Conservation (phyloP, 352 stramenopile genomes). For the Phytophthora vignae region DNA sequence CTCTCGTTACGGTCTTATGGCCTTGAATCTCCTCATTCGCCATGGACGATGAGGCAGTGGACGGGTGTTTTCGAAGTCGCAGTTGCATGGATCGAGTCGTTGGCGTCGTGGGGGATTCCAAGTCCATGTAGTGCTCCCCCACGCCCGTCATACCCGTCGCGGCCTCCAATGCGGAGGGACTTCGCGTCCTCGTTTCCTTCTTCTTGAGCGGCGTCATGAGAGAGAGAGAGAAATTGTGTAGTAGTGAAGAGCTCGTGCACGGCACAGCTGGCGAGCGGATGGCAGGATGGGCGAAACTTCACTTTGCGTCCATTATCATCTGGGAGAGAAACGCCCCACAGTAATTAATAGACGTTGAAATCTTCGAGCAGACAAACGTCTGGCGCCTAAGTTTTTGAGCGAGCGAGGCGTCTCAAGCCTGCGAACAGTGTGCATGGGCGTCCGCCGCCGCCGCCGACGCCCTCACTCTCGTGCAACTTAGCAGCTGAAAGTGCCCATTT, state of each 20-base stretch:
- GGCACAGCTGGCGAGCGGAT: slow-evolving; percentile 12
- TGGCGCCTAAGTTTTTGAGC: background rate
- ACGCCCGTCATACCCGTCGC: slow-evolving; percentile 21
- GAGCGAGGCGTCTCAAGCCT: too few relatives aligned
- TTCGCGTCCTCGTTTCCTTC: slow-evolving; percentile 5
- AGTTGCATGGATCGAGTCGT: slow-evolving; percentile 46
- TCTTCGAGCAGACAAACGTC: slow-evolving; percentile 7
- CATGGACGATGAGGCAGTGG: slow-evolving; percentile 16
- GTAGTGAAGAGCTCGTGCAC: background rate
- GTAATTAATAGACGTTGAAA: slow-evolving; percentile 36
- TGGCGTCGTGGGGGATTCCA: slow-evolving; percentile 33
- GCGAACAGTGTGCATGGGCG: too few relatives aligned
- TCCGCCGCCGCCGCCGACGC: too few relatives aligned
- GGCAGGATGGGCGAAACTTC: slow-evolving; percentile 17
- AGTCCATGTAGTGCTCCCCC: slow-evolving; percentile 31
- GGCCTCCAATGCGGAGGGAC: slow-evolving; percentile 20
- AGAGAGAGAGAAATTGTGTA: background rate
- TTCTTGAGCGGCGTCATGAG: slow-evolving; percentile 11
- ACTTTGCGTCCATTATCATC: slow-evolving; percentile 25
- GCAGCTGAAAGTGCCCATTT: too few relatives aligned
- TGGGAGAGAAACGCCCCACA: slow-evolving; percentile 32
- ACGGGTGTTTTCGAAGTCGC: slow-evolving; percentile 40
- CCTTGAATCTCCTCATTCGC: slow-evolving; percentile 22
- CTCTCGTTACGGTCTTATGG: slow-evolving; percentile 25
- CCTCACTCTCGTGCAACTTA: too few relatives aligned